Evolutionary conservation across 2,329 filamentous ascomycete species (phyloP).

Genomic region (Fusarium burgessii): DNA sequence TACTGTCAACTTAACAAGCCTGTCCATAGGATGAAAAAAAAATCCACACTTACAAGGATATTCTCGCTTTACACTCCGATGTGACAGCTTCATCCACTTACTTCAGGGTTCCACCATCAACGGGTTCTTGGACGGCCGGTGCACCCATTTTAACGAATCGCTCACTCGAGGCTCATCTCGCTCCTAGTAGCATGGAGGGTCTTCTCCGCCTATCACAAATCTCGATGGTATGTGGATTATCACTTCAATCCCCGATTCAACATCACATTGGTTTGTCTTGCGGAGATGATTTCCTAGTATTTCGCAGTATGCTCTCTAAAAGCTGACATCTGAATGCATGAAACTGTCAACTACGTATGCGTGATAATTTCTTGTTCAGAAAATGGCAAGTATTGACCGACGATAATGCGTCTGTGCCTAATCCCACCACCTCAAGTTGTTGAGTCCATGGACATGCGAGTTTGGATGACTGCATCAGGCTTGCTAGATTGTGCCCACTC

Average conservation of each 20-base stretch:
- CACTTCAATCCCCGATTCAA: constrained; percentile 10
- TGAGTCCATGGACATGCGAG: constrained; percentile 16
- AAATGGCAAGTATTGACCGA: background rate
- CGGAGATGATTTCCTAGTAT: background rate
- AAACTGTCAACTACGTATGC: background rate
- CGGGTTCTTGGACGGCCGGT: constrained; percentile 16
- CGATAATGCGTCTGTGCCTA: background rate
- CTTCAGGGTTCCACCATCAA: constrained; percentile 12
- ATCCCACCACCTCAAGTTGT: background rate
- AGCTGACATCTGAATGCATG: background rate
- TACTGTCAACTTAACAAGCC: background rate
- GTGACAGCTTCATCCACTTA: constrained; percentile 20
- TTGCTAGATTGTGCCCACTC: constrained; percentile 20
- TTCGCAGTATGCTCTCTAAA: background rate
- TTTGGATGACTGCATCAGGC: constrained; percentile 15
- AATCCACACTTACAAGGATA: constrained; percentile 16
- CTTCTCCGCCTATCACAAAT: constrained; percentile 29
- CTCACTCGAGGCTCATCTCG: constrained; percentile 21
- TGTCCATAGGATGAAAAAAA: constrained; percentile 2
- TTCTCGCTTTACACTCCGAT: constrained; percentile 12
- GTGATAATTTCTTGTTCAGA: constrained; percentile 1
- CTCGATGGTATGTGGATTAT: constrained; percentile 23
- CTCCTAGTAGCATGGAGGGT: constrained; percentile 7
- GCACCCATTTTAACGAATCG: constrained; percentile 14
- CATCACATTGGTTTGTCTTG: background rate